A percentile compares a stretch with the other conserved stretches of the same genome.
Conservation (phyloP, 345 rosid species). For the Gossypium ekmanianum region DNA sequence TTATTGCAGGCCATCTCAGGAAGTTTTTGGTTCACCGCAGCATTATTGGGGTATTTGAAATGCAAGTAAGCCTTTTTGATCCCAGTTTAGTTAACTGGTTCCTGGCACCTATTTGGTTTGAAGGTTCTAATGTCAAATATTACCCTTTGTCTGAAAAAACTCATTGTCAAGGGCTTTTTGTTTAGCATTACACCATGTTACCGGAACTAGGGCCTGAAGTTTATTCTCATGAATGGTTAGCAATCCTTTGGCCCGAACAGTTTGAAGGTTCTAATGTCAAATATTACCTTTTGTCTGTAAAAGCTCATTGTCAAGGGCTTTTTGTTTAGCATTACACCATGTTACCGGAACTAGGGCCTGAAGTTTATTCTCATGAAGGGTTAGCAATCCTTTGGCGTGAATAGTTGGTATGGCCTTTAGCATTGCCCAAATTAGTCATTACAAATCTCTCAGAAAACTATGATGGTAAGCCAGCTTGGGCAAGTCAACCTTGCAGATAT, state of each 20-base stretch:
- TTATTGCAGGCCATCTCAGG: conserved; percentile 33
- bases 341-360: not conserved
- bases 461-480: not conserved
- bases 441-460: not conserved
- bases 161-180: not conserved
- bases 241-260: not conserved
- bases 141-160: not conserved
- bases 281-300: not conserved
- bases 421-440: not conserved
- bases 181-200: not conserved
- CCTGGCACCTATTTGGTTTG: not conserved
- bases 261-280: not conserved
- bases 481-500: not conserved
- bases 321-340: not conserved
- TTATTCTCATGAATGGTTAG: not conserved
- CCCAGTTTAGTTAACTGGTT: not conserved
- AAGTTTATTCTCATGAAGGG: not conserved
- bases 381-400: not conserved
- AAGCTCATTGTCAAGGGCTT: not conserved
- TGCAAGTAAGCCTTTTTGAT: conserved; percentile 25
- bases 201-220: not conserved
- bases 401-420: not conserved
- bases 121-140: not conserved
- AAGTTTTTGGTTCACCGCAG: conserved; percentile 38
- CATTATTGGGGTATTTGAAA: conserved; percentile 34